Conservation (phyloP, 306 rosid species). For the Echinosophora koreensis region DNA sequence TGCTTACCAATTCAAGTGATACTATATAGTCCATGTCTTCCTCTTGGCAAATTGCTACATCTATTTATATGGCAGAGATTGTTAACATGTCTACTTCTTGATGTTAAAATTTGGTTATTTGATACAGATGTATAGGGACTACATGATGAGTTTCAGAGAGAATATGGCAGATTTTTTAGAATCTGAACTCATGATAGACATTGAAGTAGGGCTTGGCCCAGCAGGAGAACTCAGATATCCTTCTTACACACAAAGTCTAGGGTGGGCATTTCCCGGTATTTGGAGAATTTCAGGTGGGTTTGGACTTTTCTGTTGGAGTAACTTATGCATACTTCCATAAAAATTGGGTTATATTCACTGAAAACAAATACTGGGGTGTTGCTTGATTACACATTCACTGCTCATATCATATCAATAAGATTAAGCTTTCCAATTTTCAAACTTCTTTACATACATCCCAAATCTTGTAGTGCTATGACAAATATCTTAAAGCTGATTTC, state of each 20-base stretch:
- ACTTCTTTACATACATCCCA: slow-evolving; percentile 4
- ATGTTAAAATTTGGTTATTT: slow-evolving; percentile 30
- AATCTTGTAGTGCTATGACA: slow-evolving; percentile 81
- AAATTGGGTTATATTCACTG: neutral
- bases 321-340: neutral
- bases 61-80: neutral
- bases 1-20: neutral
- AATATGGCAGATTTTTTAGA: slow-evolving; percentile 76
- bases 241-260: slow-evolving; percentile 65
- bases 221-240: slow-evolving; percentile 96
- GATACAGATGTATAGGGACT: slow-evolving; percentile 73
- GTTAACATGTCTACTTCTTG: slow-evolving; percentile 7
- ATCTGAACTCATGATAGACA: slow-evolving; percentile 73
- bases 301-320: slow-evolving; percentile 12
- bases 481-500: slow-evolving; percentile 80
- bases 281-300: slow-evolving; percentile 93
- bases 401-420: neutral
- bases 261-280: slow-evolving; percentile 95
- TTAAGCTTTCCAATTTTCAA: neutral
- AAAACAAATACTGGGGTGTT: neutral
- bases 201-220: slow-evolving; percentile 96
- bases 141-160: slow-evolving; percentile 83
- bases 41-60: slow-evolving; percentile 18
- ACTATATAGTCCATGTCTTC: neutral
- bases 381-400: neutral